Evolutionary conservation across 495 filamentous ascomycete species (phyloP).

Genomic region (Aspergillus wentii): DNA sequence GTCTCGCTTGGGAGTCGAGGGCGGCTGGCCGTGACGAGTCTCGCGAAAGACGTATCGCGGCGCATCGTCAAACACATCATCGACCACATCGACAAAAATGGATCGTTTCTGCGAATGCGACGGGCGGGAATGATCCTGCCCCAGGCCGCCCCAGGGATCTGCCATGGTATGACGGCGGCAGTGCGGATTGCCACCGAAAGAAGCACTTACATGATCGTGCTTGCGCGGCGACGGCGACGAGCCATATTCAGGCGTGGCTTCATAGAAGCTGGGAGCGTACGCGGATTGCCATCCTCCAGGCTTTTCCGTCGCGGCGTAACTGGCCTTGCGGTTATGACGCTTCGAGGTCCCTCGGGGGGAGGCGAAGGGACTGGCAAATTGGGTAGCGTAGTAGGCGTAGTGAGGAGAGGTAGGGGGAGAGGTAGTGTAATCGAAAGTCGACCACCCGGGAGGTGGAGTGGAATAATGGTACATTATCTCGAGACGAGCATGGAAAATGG

Average conservation of each 20-base stretch:
- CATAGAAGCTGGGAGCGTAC: constrained; percentile 36
- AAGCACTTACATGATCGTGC: constrained; percentile 58
- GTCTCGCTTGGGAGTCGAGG: constrained; percentile 17
- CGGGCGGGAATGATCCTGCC: constrained; percentile 30
- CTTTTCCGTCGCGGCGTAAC: constrained; percentile 38
- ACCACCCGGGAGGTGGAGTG: constrained; percentile 44
- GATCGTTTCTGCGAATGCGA: constrained; percentile 45
- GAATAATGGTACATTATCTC: constrained; percentile 52
- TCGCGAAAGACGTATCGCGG: constrained; percentile 30
- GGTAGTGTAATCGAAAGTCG: constrained; percentile 44
- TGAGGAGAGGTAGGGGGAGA: constrained; percentile 48
- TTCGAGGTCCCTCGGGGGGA: constrained; percentile 37
- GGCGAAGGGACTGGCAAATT: constrained; percentile 33
- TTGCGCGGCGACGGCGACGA: constrained; percentile 45
- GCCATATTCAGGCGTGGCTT: constrained; percentile 42
- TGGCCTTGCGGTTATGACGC: constrained; percentile 43
- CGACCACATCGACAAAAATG: constrained; percentile 52
- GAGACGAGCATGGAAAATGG: constrained; percentile 25
- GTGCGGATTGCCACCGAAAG: constrained; percentile 36
- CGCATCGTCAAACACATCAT: constrained; percentile 46
- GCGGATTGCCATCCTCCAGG: constrained; percentile 36
- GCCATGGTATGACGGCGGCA: constrained; percentile 34
- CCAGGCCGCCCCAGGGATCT: constrained; percentile 32
- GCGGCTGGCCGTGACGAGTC: constrained; percentile 17
- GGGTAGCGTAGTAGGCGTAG: constrained; percentile 44